Evolutionary conservation across 2,329 filamentous ascomycete species (phyloP).

Genomic region (Ophidiomyces ophidiicola): DNA sequence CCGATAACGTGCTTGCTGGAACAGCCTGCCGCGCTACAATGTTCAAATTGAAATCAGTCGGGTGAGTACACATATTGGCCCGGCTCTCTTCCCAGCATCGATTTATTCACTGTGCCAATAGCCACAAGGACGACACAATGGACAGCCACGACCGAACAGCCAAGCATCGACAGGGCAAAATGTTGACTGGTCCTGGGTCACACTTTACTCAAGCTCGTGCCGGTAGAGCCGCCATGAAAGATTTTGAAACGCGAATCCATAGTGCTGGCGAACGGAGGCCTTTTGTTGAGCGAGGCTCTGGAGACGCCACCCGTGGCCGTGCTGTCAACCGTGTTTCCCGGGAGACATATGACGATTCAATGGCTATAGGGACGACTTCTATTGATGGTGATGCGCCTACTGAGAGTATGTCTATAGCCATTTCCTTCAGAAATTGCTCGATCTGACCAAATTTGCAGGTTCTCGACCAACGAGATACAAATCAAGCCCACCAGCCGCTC

Average conservation of each 20-base stretch:
- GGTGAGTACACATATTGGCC: neutral
- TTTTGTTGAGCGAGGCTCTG: neutral
- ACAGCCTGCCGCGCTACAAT: neutral
- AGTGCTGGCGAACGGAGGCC: conserved; percentile 2
- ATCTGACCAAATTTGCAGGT: neutral
- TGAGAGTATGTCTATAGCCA: conserved; percentile 1
- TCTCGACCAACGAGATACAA: neutral
- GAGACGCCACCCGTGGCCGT: too few species aligned
- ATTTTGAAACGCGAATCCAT: neutral
- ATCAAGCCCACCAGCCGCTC: neutral
- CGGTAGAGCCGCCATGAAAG: neutral
- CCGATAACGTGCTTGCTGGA: too few species aligned
- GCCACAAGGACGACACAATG: conserved; percentile 1
- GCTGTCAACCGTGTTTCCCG: neutral
- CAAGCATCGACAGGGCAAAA: neutral
- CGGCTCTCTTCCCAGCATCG: neutral
- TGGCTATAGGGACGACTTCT: conserved; percentile 7
- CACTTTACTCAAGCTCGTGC: conserved; percentile 7
- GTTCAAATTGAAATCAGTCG: conserved; percentile 3
- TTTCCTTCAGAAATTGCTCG: too few species aligned
- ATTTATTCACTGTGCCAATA: neutral
- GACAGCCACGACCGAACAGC: conserved; percentile 3
- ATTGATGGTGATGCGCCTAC: neutral
- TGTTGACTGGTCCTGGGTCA: conserved; percentile 8
- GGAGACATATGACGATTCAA: neutral